Evolutionary conservation across 2,329 filamentous ascomycete species (phyloP).

Genomic region (Cladosporium velox): DNA sequence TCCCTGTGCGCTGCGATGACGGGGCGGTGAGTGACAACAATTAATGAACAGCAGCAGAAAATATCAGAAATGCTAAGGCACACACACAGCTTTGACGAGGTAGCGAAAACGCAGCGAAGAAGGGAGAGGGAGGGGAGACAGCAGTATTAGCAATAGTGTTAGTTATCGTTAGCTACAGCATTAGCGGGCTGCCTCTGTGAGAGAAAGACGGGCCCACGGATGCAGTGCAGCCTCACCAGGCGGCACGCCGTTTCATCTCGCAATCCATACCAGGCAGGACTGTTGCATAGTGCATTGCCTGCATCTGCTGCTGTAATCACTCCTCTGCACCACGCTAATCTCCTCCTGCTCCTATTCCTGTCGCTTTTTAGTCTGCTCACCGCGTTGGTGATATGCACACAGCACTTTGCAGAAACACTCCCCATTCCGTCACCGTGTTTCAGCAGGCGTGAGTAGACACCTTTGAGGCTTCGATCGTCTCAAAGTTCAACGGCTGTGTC

Average conservation of each 20-base stretch:
- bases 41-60: not conserved
- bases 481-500: constrained; percentile 3
- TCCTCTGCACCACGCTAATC: not conserved
- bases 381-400: not conserved
- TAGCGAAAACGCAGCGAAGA: not conserved
- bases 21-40: not conserved
- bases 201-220: not conserved
- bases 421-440: not conserved
- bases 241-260: constrained; percentile 1
- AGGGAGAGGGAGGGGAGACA: not conserved
- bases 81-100: not conserved
- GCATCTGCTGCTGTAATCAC: not conserved
- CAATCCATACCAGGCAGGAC: not conserved
- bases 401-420: not conserved
- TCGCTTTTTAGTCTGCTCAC: not conserved
- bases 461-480: not conserved
- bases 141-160: not conserved
- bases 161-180: not conserved
- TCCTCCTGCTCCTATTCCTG: not conserved
- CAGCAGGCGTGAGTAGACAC: not conserved
- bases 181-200: not conserved
- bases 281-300: not conserved
- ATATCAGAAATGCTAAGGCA: not conserved
- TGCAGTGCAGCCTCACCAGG: not conserved
- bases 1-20: not conserved